Conservation (phyloP, 2,329 filamentous ascomycete genomes). For the Didymosphaeria variabile region DNA sequence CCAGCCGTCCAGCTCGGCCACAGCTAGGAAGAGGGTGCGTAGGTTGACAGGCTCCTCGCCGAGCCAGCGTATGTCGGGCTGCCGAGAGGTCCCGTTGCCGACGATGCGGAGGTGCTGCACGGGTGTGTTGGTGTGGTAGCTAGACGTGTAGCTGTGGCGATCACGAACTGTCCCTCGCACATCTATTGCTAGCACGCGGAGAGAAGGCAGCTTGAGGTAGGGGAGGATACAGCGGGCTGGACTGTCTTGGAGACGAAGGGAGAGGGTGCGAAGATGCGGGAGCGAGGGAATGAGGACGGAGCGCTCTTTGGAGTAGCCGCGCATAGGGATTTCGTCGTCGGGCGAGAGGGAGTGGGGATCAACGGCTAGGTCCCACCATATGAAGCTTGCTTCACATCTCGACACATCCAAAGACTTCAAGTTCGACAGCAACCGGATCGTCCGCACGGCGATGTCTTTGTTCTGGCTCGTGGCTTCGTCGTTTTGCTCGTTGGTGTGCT, state of each 20-base stretch:
- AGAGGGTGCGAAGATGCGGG: not conserved
- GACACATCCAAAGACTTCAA: not conserved
- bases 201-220: not conserved
- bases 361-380: not conserved
- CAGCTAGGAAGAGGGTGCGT: not conserved
- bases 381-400: too few species aligned
- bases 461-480: not conserved
- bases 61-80: not conserved
- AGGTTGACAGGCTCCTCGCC: not conserved
- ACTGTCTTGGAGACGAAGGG: not conserved
- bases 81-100: not conserved
- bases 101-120: conserved; percentile 1
- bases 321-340: too few species aligned
- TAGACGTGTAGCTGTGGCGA: not conserved
- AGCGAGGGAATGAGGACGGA: too few species aligned
- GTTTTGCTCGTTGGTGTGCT: not conserved
- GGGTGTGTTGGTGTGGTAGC: not conserved
- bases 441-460: not conserved
- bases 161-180: not conserved
- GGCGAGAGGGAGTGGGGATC: not conserved
- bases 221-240: not conserved
- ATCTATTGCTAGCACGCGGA: conserved; percentile 3
- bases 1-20: not conserved
- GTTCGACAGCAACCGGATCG: not conserved
- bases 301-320: too few species aligned